Evolutionary conservation across 331 rosid species (phyloP).

Genomic region (Quercus tomentella): DNA sequence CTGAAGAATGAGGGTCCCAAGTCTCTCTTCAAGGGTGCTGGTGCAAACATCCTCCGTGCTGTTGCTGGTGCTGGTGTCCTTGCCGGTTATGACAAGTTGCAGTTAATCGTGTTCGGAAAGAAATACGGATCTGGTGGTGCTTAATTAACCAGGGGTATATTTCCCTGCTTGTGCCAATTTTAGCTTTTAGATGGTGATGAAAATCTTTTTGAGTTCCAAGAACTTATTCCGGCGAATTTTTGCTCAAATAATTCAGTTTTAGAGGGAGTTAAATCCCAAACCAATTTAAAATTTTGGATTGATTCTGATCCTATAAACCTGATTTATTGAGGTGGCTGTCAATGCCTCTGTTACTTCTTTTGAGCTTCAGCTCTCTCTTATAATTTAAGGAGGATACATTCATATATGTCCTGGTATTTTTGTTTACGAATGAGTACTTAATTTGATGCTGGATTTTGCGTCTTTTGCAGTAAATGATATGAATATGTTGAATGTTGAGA

Average conservation of each 20-base stretch:
- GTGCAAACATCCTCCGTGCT: slow-evolving; percentile 91
- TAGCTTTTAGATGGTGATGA: slow-evolving; percentile 70
- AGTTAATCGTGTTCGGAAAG: slow-evolving; percentile 80
- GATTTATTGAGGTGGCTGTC: slow-evolving; percentile 47
- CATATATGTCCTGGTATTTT: not conserved
- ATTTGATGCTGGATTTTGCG: not conserved
- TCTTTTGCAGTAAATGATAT: not conserved
- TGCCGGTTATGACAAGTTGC: slow-evolving; percentile 87
- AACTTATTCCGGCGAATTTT: slow-evolving; percentile 54
- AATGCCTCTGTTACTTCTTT: slow-evolving; percentile 27
- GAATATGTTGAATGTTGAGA: not conserved
- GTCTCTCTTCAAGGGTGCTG: slow-evolving; percentile 97
- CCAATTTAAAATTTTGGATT: slow-evolving; percentile 25
- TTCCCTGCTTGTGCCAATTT: not conserved
- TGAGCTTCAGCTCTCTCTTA: slow-evolving; percentile 18
- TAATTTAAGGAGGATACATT: slow-evolving; percentile 5
- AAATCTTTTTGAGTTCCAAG: slow-evolving; percentile 46
- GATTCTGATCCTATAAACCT: slow-evolving; percentile 20
- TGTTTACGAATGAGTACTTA: not conserved
- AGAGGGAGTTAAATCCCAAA: slow-evolving; percentile 51
- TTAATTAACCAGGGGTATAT: slow-evolving; percentile 36
- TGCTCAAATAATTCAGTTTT: slow-evolving; percentile 59
- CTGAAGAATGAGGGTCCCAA: slow-evolving; percentile 85
- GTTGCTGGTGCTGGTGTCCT: slow-evolving; percentile 98
- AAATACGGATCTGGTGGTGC: slow-evolving; percentile 84